These are phyloP conservation scores for Daldinia vernicosa DNA, from an alignment of 495 filamentous ascomycete species.

Conservation along the genomic window DNA sequence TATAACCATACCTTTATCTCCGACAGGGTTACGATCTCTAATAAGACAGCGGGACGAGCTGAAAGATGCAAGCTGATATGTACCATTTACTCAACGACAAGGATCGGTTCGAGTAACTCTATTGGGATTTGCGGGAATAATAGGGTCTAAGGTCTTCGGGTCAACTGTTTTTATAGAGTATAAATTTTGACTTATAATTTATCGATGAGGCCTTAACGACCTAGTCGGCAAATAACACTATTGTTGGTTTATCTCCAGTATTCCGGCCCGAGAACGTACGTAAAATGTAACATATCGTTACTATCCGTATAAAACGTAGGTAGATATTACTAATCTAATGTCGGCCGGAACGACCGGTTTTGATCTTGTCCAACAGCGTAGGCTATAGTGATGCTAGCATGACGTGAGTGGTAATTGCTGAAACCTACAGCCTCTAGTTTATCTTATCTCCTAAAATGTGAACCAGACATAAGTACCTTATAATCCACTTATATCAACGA, in stretches of 20 bases:
- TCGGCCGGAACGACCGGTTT: slow-evolving; percentile 19
- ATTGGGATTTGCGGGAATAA: background rate
- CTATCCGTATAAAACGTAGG: slow-evolving; percentile 13
- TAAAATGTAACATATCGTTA: slow-evolving; percentile 24
- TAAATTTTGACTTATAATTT: background rate
- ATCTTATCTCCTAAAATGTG: slow-evolving; percentile 13
- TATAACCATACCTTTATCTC: slow-evolving; percentile 20
- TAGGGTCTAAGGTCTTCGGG: background rate
- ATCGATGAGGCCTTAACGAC: background rate
- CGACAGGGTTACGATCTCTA: slow-evolving; percentile 11
- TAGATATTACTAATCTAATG: slow-evolving; percentile 31
- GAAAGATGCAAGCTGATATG: background rate
- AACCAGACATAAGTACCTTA: background rate
- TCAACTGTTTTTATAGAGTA: background rate
- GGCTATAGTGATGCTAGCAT: slow-evolving; percentile 27
- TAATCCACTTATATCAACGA: background rate
- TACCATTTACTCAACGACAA: background rate
- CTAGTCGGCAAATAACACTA: background rate
- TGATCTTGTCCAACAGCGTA: slow-evolving; percentile 4
- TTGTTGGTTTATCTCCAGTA: background rate
- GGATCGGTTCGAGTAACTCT: background rate
- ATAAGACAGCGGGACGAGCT: slow-evolving; percentile 18
- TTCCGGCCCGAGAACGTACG: slow-evolving; percentile 26
- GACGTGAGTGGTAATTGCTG: slow-evolving; percentile 29
- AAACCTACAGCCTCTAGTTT: slow-evolving; percentile 8